Base-by-base conservation (phyloP, 2,329 filamentous ascomycete genomes). In the Arachnomyces sp. region DNA sequence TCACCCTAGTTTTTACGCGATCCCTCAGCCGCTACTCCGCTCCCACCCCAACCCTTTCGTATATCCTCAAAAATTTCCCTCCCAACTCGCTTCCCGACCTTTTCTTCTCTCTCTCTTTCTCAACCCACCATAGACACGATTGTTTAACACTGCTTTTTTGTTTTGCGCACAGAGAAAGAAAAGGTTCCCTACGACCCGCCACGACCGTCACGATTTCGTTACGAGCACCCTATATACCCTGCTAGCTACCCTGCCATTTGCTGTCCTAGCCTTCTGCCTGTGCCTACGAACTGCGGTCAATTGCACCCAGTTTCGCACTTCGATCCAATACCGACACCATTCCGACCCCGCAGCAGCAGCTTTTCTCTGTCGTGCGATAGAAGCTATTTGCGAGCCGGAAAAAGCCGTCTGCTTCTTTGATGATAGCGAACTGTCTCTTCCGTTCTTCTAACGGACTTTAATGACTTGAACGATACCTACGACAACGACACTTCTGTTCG, bases 171-270 rank as follows among this genome's bases (percentile, higher is more conserved):
- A 31, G 33, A 31, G 43, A 20, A 43, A n/a, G 25, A 34, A 34
- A 25, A 12, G 18, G 15, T 38, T 15, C 39, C 45, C 44, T 39
- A 54, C 51, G 50, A 55, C 51, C 45, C 51, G 51, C 55, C 47
- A 59, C 56, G 56, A 61, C 52, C 53, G 50, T 54, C 49, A 54
- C 52, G 52, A 54, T 38, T 33, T 40, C 20, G 31, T 40, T 40
- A 48, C 46, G 44, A 48, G 43, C 32, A 44, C 46, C 16, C 44
- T 39, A 5, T 25, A 25, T 25, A 25, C 20, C 20, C 20, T 25
- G 5, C 20, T 25, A 25, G 20, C 20, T 9, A 9, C 20, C 20
- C 5, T n/a, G n/a, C n/a, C n/a, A n/a, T n/a, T 38, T 41, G 37
- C 16, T 34, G 25, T 15, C 32, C 37, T 34, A 20, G n/a, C 31